Base-by-base conservation (phyloP, 805 yeast genomes). In the Cyberlindnera maritima region DNA sequence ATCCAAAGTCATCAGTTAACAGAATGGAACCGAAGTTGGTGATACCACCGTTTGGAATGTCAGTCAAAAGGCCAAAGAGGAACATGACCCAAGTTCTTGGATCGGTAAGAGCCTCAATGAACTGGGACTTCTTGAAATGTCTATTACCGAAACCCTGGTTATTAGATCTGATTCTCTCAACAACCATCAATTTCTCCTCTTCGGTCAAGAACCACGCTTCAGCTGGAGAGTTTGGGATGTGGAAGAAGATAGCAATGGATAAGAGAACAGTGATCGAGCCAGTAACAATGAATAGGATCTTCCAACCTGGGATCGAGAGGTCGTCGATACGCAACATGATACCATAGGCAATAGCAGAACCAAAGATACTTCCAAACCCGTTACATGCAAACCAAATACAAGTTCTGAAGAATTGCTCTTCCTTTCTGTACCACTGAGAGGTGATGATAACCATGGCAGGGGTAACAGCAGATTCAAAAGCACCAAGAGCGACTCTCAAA, bases 101-200 rank as follows among this genome's bases (percentile, higher is more conserved):
- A 54, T 83, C 88, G 12, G 55, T 56, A 25, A 78, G 46, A 6
- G 79, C 76, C 57, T 81, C 85, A 19, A 58, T 62, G 35, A 79
- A 66, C 60, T 83, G 88, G 47, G 70, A 59, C 70, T 64, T 66
- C 57, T 80, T 80, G 71, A 81, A 77, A 36, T 69, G 65, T 52
- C 64, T 73, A 52, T 73, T 77, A 47, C 84, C 83, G 60, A 77
- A 74, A 41, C 86, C 88, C 53, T 74, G 81, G 54, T 73, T 77
- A 63, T 76, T 79, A 19, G 53, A 55, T 53, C 80, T 74, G 49
- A 77, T 78, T 54, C 81, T 72, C 61, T 72, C 77, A 29, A 79
- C 77, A 39, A 75, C 73, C 57, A 70, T 61, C 17, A 64, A 52
- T 55, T 66, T 72, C 56, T 78, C 85, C 44, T 69, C 68, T 20